These are phyloP conservation scores for Smallanthus sonchifolius DNA, from an alignment of 129 eudicot genomes.

Conservation along the genomic window DNA sequence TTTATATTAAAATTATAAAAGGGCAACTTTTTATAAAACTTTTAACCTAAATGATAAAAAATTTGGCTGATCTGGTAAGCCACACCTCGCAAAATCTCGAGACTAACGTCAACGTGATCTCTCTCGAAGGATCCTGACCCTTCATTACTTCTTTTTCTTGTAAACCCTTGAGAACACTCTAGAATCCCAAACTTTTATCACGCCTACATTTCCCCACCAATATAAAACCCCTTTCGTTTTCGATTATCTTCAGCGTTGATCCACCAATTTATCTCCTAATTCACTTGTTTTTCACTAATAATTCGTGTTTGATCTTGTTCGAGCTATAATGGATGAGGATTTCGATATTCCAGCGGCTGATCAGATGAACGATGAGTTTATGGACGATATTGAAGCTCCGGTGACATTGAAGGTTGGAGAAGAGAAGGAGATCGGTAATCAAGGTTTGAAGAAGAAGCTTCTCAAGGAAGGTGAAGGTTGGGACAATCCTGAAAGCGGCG, in stretches of 20 bases:
- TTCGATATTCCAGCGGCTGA: conserved; percentile 69
- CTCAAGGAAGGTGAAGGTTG: conserved; percentile 85
- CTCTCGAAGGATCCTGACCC: conserved; percentile 58
- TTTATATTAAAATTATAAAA: no score
- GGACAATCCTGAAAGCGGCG: conserved; percentile 87
- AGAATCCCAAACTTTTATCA: conserved; percentile 37
- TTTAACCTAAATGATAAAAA: no score
- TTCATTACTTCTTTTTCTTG: conserved; percentile 3
- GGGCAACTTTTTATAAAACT: no score
- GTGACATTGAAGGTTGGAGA: conserved; percentile 73
- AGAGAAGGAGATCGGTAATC: conserved; percentile 77
- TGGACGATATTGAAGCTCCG: conserved; percentile 47
- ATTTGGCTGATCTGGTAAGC: neutral
- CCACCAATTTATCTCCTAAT: neutral
- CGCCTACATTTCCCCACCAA: neutral
- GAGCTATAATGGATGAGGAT: conserved; percentile 65
- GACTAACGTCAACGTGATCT: conserved; percentile 31
- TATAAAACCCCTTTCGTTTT: conserved; percentile 7
- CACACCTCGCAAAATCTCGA: conserved; percentile 16
- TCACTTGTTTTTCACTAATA: neutral
- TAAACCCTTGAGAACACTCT: conserved; percentile 56
- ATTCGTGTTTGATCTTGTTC: neutral
- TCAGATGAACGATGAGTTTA: conserved; percentile 56
- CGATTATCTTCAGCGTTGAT: neutral
- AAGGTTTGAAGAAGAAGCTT: conserved; percentile 92